These are phyloP conservation scores for Scheffersomyces lignosus DNA, from an alignment of 805 yeast genomes.

Conservation along the genomic window DNA sequence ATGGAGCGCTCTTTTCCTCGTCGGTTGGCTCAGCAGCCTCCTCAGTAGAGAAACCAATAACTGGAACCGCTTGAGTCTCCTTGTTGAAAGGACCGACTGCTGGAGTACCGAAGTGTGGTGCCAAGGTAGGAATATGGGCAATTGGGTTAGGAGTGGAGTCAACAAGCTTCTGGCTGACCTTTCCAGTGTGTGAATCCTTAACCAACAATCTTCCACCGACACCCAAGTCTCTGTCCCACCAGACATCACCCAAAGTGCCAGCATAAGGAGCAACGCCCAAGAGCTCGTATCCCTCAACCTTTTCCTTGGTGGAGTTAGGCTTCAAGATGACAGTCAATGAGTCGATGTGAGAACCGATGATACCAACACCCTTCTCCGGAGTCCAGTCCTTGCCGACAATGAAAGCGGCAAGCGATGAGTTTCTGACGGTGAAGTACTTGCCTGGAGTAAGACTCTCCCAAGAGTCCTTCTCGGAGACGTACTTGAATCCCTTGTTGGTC, in stretches of 20 bases:
- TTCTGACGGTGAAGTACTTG: constrained; percentile 65
- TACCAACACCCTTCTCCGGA: constrained; percentile 65
- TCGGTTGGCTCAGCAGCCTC: constrained; percentile 48
- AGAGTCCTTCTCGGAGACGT: constrained; percentile 60
- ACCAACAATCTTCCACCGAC: constrained; percentile 76
- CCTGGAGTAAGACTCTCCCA: constrained; percentile 54
- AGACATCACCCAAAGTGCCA: constrained; percentile 60
- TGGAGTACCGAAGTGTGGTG: constrained; percentile 81
- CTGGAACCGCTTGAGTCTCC: constrained; percentile 79
- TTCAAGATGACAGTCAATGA: constrained; percentile 67
- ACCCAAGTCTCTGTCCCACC: constrained; percentile 89
- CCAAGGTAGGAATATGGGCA: constrained; percentile 81
- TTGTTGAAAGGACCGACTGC: constrained; percentile 70
- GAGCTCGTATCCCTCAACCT: constrained; percentile 72
- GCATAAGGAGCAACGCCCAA: constrained; percentile 85
- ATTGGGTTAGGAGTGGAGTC: constrained; percentile 66
- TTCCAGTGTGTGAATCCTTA: constrained; percentile 28
- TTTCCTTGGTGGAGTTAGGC: constrained; percentile 62
- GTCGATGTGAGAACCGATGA: constrained; percentile 76
- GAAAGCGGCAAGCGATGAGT: constrained; percentile 67
- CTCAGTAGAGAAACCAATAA: constrained; percentile 55
- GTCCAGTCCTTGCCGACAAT: constrained; percentile 66
- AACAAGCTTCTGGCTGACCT: constrained; percentile 45
- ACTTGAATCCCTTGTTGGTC: constrained; percentile 60
- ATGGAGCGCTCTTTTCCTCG: constrained; percentile 62